Percentiles rank a stretch among this genome's conserved stretches.
Conservation (phyloP, 2,329 filamentous ascomycete genomes). For the Madurella mycetomatis region DNA sequence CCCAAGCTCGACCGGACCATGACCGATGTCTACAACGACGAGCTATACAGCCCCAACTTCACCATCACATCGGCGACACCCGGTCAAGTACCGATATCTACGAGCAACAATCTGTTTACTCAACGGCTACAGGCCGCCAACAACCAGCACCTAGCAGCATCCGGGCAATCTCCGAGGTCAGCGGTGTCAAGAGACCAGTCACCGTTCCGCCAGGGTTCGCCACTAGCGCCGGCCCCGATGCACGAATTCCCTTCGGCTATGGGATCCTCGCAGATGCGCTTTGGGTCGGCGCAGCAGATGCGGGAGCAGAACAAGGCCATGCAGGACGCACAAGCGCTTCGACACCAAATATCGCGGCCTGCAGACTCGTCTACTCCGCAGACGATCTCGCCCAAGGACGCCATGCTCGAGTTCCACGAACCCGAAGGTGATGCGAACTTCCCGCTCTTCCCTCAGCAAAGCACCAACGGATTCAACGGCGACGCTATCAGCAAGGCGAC, state of each 20-base stretch:
- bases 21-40: slow-evolving; percentile 79
- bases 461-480: slow-evolving; percentile 41
- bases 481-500: slow-evolving; percentile 37
- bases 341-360: slow-evolving; percentile 39
- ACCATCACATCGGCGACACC: slow-evolving; percentile 52
- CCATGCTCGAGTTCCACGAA: slow-evolving; percentile 79
- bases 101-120: slow-evolving; percentile 60
- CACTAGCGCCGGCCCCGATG: slow-evolving; percentile 46
- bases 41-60: slow-evolving; percentile 36
- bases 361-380: slow-evolving; percentile 55
- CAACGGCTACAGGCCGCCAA: slow-evolving; percentile 77
- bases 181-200: slow-evolving; percentile 62
- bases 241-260: slow-evolving; percentile 40
- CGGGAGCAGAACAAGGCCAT: slow-evolving; percentile 59
- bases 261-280: slow-evolving; percentile 31
- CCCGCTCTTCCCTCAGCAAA: slow-evolving; percentile 66
- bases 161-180: slow-evolving; percentile 44
- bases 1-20: slow-evolving; percentile 83
- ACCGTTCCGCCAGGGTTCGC: slow-evolving; percentile 72
- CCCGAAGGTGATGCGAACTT: slow-evolving; percentile 64
- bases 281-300: slow-evolving; percentile 55
- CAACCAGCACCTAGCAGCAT: slow-evolving; percentile 62
- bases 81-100: slow-evolving; percentile 46
- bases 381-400: slow-evolving; percentile 93
- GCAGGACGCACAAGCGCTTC: slow-evolving; percentile 48